A percentile compares a stretch with the other conserved stretches of the same genome.
Evolutionary conservation across 371 early-diverging fungal genomes (phyloP).

Genomic region (Choanephora cucurbitarum): DNA sequence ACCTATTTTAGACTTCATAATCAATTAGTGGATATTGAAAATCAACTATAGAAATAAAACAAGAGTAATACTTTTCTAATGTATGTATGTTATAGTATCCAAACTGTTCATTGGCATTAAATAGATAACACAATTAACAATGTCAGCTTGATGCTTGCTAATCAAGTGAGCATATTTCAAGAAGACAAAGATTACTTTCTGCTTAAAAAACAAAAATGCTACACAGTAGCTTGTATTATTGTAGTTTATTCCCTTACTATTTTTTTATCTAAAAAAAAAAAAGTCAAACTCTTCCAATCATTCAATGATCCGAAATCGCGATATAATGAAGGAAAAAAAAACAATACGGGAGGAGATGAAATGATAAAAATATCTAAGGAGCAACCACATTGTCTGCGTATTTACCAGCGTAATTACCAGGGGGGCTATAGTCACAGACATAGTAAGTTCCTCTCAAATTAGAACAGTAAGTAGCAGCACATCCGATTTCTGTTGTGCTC

Average conservation of each 20-base stretch:
- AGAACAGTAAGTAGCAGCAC: slow-evolving; percentile 40
- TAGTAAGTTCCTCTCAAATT: slow-evolving; percentile 28
- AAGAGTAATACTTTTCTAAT: not conserved
- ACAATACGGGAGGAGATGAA: not conserved
- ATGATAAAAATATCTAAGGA: not conserved
- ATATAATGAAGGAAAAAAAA: too few relatives aligned
- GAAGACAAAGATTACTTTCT: too few relatives aligned
- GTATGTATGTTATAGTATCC: too few relatives aligned
- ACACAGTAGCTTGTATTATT: too few relatives aligned
- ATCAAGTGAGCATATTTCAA: too few relatives aligned
- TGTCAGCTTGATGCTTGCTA: too few relatives aligned
- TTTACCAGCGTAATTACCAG: slow-evolving; percentile 36
- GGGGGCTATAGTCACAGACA: slow-evolving; percentile 40
- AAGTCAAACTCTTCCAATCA: not conserved
- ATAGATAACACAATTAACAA: too few relatives aligned
- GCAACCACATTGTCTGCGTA: slow-evolving; percentile 12
- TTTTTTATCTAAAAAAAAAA: not conserved
- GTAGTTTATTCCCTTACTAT: too few relatives aligned
- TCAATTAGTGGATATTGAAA: slow-evolving; percentile 33
- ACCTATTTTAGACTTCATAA: slow-evolving; percentile 54
- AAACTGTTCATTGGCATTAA: too few relatives aligned
- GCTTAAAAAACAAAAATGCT: too few relatives aligned
- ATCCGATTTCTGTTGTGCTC: slow-evolving; percentile 39
- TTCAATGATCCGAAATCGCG: not conserved
- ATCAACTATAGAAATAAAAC: slow-evolving; percentile 1